Conservation (phyloP, 768 basidiomycete species). For the Pilatotrama ljubarskyi region DNA sequence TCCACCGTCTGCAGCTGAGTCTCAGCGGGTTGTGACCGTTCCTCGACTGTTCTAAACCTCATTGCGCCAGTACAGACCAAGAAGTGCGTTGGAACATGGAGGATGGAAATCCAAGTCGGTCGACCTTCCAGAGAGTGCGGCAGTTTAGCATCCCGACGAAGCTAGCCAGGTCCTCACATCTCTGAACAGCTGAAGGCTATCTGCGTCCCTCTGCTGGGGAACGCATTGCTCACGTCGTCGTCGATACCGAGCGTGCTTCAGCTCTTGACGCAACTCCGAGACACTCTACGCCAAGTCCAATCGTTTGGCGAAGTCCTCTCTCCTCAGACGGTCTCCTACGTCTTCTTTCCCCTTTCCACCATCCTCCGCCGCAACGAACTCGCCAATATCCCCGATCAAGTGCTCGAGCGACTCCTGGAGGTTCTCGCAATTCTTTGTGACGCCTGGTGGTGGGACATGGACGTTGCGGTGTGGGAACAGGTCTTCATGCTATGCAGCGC, state of each 20-base stretch:
- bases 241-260: constrained; percentile 48
- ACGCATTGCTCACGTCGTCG: constrained; percentile 60
- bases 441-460: constrained; percentile 86
- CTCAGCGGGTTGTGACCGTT: too few species aligned
- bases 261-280: constrained; percentile 56
- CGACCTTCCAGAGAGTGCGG: constrained; percentile 42
- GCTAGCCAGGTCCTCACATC: neutral
- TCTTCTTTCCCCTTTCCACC: constrained; percentile 84
- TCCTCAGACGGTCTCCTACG: constrained; percentile 71
- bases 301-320: constrained; percentile 43
- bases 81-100: neutral
- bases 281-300: constrained; percentile 45
- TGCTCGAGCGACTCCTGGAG: constrained; percentile 72
- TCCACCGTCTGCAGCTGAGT: too few species aligned
- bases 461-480: constrained; percentile 77
- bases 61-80: neutral
- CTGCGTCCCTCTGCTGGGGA: constrained; percentile 80
- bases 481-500: constrained; percentile 75
- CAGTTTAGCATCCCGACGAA: neutral
- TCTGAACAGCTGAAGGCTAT: constrained; percentile 54
- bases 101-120: constrained; percentile 18
- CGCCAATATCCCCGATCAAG: constrained; percentile 69
- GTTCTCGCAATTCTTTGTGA: constrained; percentile 60
- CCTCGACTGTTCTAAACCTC: neutral
- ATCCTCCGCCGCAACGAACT: constrained; percentile 78